A percentile compares a stretch with the other conserved stretches of the same genome.
Evolutionary conservation across 306 rosid species (phyloP).

Genomic region (peach (Prunus persica)): DNA sequence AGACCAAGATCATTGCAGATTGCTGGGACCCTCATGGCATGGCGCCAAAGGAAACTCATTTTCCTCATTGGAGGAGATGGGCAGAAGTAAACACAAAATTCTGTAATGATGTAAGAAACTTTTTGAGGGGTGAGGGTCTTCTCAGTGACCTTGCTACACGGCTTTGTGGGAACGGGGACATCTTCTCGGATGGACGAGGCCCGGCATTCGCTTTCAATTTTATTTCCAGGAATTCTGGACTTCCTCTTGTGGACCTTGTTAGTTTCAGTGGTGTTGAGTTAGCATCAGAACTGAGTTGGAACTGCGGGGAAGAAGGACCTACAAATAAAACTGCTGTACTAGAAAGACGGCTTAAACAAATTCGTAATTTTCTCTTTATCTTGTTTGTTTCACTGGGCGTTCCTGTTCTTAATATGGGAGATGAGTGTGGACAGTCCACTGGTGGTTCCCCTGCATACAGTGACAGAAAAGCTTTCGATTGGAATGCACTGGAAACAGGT

Average conservation of each 20-base stretch:
- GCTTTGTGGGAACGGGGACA: conserved; percentile 88
- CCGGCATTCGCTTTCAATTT: conserved; percentile 83
- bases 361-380: conserved; percentile 70
- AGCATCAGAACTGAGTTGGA: conserved; percentile 73
- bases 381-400: conserved; percentile 80
- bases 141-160: conserved; percentile 84
- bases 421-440: conserved; percentile 78
- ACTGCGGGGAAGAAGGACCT: conserved; percentile 95
- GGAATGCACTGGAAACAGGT: conserved; percentile 61
- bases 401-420: conserved; percentile 95
- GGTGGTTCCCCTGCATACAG: conserved; percentile 59
- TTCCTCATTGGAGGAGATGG: conserved; percentile 99
- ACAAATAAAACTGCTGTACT: conserved; percentile 54
- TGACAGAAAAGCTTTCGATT: conserved; percentile 52
- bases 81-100: conserved; percentile 75
- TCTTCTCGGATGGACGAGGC: conserved; percentile 69
- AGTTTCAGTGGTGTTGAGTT: conserved; percentile 58
- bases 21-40: conserved; percentile 61
- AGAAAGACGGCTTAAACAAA: conserved; percentile 73
- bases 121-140: conserved; percentile 68
- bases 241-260: conserved; percentile 82
- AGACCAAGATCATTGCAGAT: conserved; percentile 80
- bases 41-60: conserved; percentile 42
- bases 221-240: conserved; percentile 59
- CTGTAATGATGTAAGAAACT: conserved; percentile 59